Base-by-base conservation (phyloP, 2,329 filamentous ascomycete genomes). In the Lasiodiplodia sp. region DNA sequence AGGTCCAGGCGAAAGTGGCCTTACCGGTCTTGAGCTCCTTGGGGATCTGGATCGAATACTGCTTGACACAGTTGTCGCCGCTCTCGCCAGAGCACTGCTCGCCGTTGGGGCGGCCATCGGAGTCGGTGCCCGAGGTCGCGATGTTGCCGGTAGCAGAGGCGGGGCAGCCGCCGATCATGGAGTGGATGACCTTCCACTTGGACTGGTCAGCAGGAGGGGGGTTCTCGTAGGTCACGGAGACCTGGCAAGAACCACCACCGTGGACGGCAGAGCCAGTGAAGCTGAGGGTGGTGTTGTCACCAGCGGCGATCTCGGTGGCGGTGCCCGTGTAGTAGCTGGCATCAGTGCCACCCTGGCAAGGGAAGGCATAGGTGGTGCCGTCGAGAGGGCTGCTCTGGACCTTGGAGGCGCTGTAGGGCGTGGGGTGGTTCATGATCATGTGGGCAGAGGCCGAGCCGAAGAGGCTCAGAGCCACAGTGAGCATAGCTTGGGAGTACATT, bases 241-340 rank as follows among this genome's bases (percentile, higher is more conserved):
- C 82, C 75, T 99, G 96, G 83, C 96, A 98, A 0, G 93, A 96
- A 0, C 96, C 96, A 66, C 96, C 96, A 21, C 94, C 94, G 73
- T 99, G 96, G 0, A 90, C 88, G 2, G 94, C 94, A 60, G 85
- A 71, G 18, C 79, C 79, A 0, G 28, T 70, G 72, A 80, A 77
- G 11, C 67, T 68, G 23, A 79, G 28, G 28, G 5, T 23, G 51
- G 75, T 34, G 21, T 80, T 80, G 0, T 75, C 75, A 71, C 79
- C 82, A 18, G 91, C 85, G 0, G 85, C 82, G 79, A 91, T 91
- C 1, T 79, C 74, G 69, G 90, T 93, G 74, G 80, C 81, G 0
- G 84, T 80, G 1, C 83, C 81, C n/a, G 12, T 64, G 25, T 56
- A 23, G 38, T 68, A 68, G 58, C 37, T 49, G 0, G 85, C 81